Evolutionary conservation across 2,329 filamentous ascomycete genomes (phyloP).

Genomic region (Colletotrichum tropicale): DNA sequence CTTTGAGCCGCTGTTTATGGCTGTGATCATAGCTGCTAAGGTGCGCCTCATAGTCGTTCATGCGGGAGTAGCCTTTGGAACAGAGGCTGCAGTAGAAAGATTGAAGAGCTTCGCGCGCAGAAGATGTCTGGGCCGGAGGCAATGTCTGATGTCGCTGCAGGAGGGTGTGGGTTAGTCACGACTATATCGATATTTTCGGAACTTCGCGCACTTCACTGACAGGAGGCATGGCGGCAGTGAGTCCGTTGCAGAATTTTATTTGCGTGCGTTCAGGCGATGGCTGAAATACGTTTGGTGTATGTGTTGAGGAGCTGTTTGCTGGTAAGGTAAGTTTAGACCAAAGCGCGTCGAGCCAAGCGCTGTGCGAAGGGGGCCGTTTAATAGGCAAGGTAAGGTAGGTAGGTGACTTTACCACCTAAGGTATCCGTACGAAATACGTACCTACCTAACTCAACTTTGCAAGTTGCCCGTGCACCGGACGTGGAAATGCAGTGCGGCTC

Average conservation of each 20-base stretch:
- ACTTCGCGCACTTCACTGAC: not conserved
- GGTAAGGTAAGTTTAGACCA: not conserved
- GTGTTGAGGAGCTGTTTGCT: not conserved
- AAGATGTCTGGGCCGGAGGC: constrained; percentile 61
- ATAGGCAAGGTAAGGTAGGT: too few species aligned
- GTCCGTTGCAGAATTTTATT: not conserved
- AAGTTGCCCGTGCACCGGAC: not conserved
- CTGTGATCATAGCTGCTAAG: constrained; percentile 94
- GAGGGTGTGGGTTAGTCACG: not conserved
- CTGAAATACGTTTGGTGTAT: not conserved
- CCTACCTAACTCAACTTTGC: too few species aligned
- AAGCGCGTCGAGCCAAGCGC: not conserved
- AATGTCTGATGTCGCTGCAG: constrained; percentile 60
- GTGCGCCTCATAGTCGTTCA: constrained; percentile 96
- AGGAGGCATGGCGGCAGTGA: constrained; percentile 42
- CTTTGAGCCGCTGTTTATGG: constrained; percentile 87
- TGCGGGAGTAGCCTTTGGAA: constrained; percentile 91
- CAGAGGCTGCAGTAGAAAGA: constrained; percentile 88
- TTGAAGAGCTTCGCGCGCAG: constrained; percentile 77
- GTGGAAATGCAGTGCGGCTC: not conserved
- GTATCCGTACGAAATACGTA: too few species aligned
- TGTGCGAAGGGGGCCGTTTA: not conserved
- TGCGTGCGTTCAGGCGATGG: not conserved
- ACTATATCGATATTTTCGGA: not conserved
- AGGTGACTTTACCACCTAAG: not conserved